Evolutionary conservation across 371 early-diverging fungal genomes (phyloP), one percentile per base, ranked within the genome.

Genomic region (Apophysomyces variabilis): DNA sequence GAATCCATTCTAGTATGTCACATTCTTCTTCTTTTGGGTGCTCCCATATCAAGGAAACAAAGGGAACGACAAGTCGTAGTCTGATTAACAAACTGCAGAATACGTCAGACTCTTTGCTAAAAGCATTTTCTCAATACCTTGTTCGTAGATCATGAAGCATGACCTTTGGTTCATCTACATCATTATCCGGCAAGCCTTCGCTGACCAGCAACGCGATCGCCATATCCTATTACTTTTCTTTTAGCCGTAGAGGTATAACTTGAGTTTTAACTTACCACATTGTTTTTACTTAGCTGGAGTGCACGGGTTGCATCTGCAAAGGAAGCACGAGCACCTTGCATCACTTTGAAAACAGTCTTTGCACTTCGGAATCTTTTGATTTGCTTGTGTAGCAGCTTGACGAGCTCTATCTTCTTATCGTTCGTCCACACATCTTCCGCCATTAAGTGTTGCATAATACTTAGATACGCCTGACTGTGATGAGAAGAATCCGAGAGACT

Each of bases 11-110:
- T 8, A 80, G 50, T 11, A 83, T 69, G 46, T 86, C 80, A 57
- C 86, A 86, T 50, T 82, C 79, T 6, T 79, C 70, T 36, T 72
- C 67, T 13, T 75, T 74, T 18, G 85, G 85, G 60, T 86, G 76
- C 37, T 86, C 84, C 75, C 86, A 85, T 18, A 87, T 85, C 32
- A 87, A 71, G 4, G 88, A 80, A 32, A 80, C 75, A 60, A 83
- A 78, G 0, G 88, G 86, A 2, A 87, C 83, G 14, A 86, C 58
- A 2, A 87, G 76, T 43, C 85, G 79, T 11, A 87, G 66, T 13
- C 86, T 78, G 9, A 87, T 71, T 38, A 80, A 68, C 13, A 83
- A 68, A 60, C 80, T 83, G 14, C 7, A 57, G 12, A 16, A 35
- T 6, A 21, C 58, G 46, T 43, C 4, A 39, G 39, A 59, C 13